Evolutionary conservation across 805 yeast species (phyloP), one percentile per base, ranked within the genome.

Genomic region (Lipomyces orientalis): DNA sequence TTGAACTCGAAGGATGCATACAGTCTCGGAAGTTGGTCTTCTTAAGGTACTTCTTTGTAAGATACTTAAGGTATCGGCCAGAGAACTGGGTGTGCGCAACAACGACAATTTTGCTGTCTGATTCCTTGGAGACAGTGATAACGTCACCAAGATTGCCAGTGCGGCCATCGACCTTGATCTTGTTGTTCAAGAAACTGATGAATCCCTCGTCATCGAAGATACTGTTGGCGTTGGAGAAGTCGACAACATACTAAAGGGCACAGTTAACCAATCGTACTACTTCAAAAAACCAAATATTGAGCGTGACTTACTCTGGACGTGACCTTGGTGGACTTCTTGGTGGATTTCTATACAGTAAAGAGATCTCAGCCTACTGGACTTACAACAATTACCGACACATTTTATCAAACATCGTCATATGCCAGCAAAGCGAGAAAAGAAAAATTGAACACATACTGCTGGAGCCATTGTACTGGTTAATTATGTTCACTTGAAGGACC

Each of bases 31-130:
- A 91, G 86, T 91, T 97, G 94, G 93, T 92, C 91, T 95, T 95
- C 97, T 94, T 96, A 86, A 95, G 91, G 95, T 91, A 95, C 88
- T 97, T 94, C 93, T 95, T 96, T 81, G 98, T 91, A 83, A 95
- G 87, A 96, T 95, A 95, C 88, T 96, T 95, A 84, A 94, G 90
- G 97, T 95, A 95, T 87, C 96, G 94, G 86, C 99, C 99, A 77
- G 98, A 93, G 95, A 95, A 94, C 86, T 92, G 90, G 84, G 97
- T 84, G 84, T 90, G 88, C 76, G 98, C 86, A 76, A 86, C 88
- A 81, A 93, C 91, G 81, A 91, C 89, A 81, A 91, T 88, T 86
- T 90, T 89, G 69, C 67, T 57, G 87, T 88, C 85, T 81, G 93
- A 96, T 81, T 92, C 95, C 79, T 86, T 84, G 79, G 92, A 84